Percentiles rank a stretch among this genome's conserved stretches.
phyloP scores from a whole-genome alignment of 139 green algal genomes.

The Tetraselmis chui region DNA sequence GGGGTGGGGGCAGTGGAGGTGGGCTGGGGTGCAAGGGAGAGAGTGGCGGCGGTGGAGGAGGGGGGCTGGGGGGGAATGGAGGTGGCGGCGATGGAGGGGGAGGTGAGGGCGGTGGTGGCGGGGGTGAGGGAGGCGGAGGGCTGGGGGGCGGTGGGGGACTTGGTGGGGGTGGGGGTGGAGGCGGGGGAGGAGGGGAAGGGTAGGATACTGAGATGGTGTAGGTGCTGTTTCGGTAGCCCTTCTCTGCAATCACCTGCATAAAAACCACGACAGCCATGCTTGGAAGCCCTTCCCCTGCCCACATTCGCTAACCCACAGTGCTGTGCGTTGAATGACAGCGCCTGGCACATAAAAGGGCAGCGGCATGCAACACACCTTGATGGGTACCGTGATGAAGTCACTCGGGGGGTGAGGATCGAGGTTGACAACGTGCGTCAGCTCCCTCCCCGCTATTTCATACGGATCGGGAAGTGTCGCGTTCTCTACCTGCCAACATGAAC shows the following conservation, averaged over 20 bases:
- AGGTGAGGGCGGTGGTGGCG: neutral
- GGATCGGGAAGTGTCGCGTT: neutral
- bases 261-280: no score
- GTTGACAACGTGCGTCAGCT: neutral
- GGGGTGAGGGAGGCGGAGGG: neutral
- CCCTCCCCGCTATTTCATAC: neutral
- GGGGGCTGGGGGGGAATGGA: neutral
- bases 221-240: neutral
- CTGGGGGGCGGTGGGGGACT: neutral
- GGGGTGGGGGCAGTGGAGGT: neutral
- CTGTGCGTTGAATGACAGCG: no score
- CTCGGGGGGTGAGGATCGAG: neutral
- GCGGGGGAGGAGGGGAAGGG: no score
- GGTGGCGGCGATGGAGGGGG: neutral
- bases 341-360: no score
- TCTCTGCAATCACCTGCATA: neutral
- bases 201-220: neutral
- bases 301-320: no score
- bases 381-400: neutral
- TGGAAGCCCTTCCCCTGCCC: no score
- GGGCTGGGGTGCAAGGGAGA: neutral
- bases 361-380: neutral
- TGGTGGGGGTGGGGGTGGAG: no score
- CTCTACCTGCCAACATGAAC: neutral
- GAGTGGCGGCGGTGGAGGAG: neutral